A percentile compares a stretch with the other conserved stretches of the same genome.
phyloP scores from a whole-genome alignment of 306 rosid species.

The Quercus agrifolia region DNA sequence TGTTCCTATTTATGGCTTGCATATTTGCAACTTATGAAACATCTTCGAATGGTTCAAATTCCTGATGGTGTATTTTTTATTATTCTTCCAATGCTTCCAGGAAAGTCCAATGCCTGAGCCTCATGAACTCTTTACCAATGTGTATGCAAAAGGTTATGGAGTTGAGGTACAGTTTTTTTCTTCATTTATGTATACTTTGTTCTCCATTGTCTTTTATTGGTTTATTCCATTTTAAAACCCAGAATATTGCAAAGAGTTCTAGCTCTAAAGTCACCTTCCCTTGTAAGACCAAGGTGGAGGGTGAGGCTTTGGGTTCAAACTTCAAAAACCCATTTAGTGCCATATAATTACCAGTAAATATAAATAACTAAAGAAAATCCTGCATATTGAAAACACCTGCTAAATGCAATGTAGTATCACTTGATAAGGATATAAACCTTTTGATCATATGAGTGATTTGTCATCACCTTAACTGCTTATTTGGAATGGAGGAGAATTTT shows the following conservation, averaged over 20 bases:
- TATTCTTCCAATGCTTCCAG: conserved; percentile 40
- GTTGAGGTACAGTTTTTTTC: conserved; percentile 54
- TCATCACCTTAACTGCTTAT: background rate
- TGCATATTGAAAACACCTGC: background rate
- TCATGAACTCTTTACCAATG: conserved; percentile 62
- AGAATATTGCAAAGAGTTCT: background rate
- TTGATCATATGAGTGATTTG: background rate
- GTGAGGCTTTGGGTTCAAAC: too few relatives aligned
- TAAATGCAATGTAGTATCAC: background rate
- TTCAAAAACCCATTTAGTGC: too few relatives aligned
- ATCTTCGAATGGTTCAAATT: background rate
- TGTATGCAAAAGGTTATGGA: conserved; percentile 65
- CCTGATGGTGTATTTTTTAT: conserved; percentile 13
- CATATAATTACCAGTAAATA: too few relatives aligned
- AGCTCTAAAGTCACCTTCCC: too few relatives aligned
- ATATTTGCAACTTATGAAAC: background rate
- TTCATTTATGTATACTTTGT: background rate
- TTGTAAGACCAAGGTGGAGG: too few relatives aligned
- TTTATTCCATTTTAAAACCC: background rate
- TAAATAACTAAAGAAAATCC: too few relatives aligned
- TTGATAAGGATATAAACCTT: background rate
- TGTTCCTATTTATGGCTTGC: background rate
- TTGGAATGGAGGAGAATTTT: background rate
- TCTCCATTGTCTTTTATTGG: background rate
- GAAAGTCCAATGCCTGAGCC: conserved; percentile 82